phyloP scores from a whole-genome alignment of 306 rosid species.

The Arachis hypogaea region DNA sequence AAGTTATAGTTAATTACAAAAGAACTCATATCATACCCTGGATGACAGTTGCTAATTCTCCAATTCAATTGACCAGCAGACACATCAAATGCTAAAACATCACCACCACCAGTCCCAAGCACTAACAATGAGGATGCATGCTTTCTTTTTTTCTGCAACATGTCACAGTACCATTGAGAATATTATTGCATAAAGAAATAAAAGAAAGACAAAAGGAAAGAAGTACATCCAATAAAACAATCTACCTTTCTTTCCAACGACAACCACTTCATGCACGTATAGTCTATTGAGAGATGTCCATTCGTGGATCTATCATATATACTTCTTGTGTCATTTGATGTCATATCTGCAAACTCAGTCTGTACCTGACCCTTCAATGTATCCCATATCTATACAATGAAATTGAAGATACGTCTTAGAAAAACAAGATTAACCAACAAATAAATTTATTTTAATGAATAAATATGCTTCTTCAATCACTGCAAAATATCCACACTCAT shows the following conservation, averaged over 20 bases:
- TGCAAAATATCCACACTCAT: neutral
- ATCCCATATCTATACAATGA: conserved; percentile 76
- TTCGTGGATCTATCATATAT: conserved; percentile 49
- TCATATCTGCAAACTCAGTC: conserved; percentile 81
- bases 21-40: conserved; percentile 61
- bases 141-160: conserved; percentile 78
- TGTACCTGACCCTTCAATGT: conserved; percentile 81
- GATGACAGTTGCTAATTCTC: conserved; percentile 83
- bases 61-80: conserved; percentile 82
- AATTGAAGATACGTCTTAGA: conserved; percentile 12
- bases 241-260: conserved; percentile 73
- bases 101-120: conserved; percentile 93
- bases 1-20: neutral
- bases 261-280: conserved; percentile 93
- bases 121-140: conserved; percentile 65
- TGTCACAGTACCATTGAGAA: conserved; percentile 22
- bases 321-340: conserved; percentile 56
- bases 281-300: conserved; percentile 95
- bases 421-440: no score
- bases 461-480: neutral
- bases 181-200: neutral
- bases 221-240: neutral
- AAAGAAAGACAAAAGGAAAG: neutral
- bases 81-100: conserved; percentile 81
- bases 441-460: no score